Evolutionary conservation across 2,329 filamentous ascomycete species (phyloP), one percentile per base, ranked within the genome.

Genomic region (Colletotrichum sp.): DNA sequence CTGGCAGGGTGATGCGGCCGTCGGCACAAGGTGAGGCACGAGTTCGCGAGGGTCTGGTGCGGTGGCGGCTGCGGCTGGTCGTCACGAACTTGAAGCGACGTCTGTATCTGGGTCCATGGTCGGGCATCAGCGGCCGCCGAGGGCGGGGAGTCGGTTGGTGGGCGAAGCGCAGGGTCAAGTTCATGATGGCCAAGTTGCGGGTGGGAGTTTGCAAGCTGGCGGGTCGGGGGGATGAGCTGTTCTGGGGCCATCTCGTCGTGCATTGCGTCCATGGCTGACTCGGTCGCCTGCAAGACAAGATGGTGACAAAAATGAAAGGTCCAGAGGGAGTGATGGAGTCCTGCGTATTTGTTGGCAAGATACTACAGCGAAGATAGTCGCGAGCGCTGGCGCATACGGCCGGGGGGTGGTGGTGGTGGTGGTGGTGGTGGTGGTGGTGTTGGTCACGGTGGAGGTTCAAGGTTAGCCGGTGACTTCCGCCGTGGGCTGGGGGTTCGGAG

Each of bases 221-320:
- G 81, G 81, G 82, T 81, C 82, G 83, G 80, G 79, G 79, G 79
- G 80, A 82, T 81, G 81, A 82, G 80, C 75, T 82, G 83, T 79
- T 81, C 80, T 67, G 81, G 76, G 74, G 80, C 78, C 80, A 82
- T 81, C 55, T 76, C 70, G 75, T 71, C 66, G 72, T 71, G 66
- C 66, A 75, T 75, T 55, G 61, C 55, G 75, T 71, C 75, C 72
- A 76, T 71, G 71, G 61, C 61, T 34, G 71, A 76, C 25, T 69
- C 64, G 29, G 36, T 69, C 59, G 71, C 71, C 29, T 59, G 61
- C 74, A 69, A 74, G 69, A 72, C 71, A 61, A 74, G 57, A 69
- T 64, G 57, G 71, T 65, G 19, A 59, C 32, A 15, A 30, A 15
- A 59, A 22, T 52, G 34, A 27, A 12, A 30, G 59, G 36, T 29